A percentile compares a stretch with the other conserved stretches of the same genome.
These are phyloP conservation scores for Pseudogymnoascus pannorum DNA, from an alignment of 2,329 filamentous ascomycete genomes.

Conservation along the genomic window DNA sequence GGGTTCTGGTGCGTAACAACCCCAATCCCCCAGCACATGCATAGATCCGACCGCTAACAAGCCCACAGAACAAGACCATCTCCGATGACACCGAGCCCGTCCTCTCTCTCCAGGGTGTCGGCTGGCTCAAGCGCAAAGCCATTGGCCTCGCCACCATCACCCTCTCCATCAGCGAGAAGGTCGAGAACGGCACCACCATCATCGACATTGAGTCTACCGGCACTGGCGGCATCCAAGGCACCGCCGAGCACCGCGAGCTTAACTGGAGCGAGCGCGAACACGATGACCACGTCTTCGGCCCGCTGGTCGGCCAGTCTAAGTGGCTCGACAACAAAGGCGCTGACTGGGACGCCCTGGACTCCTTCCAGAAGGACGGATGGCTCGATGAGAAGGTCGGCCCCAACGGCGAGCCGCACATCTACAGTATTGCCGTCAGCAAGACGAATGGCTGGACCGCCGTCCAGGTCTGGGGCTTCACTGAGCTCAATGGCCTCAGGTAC, in stretches of 20 bases:
- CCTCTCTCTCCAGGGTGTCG: slow-evolving; percentile 50
- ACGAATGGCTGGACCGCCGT: slow-evolving; percentile 46
- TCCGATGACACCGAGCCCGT: slow-evolving; percentile 51
- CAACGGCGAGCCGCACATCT: slow-evolving; percentile 37
- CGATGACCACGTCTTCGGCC: slow-evolving; percentile 56
- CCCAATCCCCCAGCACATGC: background rate
- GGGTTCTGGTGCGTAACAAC: slow-evolving; percentile 40
- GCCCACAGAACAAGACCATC: slow-evolving; percentile 49
- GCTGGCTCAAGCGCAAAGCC: slow-evolving; percentile 53
- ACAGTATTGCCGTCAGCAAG: slow-evolving; percentile 42
- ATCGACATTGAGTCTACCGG: slow-evolving; percentile 54
- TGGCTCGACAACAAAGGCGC: slow-evolving; percentile 31
- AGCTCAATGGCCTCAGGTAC: slow-evolving; percentile 34
- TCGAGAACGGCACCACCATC: slow-evolving; percentile 35
- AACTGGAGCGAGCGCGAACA: slow-evolving; percentile 48
- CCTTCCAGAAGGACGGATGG: slow-evolving; percentile 43
- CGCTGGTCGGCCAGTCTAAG: slow-evolving; percentile 42
- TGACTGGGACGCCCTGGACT: slow-evolving; percentile 32
- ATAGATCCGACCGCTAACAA: background rate
- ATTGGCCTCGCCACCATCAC: slow-evolving; percentile 52
- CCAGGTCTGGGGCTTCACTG: slow-evolving; percentile 44
- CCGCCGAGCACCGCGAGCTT: slow-evolving; percentile 47
- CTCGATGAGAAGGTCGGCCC: slow-evolving; percentile 35
- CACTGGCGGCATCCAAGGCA: slow-evolving; percentile 55
- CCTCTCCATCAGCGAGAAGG: slow-evolving; percentile 33